Conservation (phyloP, 768 basidiomycete species). For the Suillus subluteus region DNA sequence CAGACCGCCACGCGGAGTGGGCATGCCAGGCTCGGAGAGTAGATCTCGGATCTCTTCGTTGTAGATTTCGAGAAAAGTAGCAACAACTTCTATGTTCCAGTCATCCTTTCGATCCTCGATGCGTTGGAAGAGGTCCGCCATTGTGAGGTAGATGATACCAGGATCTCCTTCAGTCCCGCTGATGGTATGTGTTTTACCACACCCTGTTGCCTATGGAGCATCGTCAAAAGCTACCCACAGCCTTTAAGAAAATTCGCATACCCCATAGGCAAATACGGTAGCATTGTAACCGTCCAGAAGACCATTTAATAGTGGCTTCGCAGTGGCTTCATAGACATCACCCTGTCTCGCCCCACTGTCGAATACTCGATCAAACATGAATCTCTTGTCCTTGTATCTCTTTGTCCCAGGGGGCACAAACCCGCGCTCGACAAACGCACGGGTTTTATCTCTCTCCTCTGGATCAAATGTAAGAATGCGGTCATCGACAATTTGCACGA, state of each 20-base stretch:
- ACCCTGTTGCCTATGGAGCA: slow-evolving; percentile 89
- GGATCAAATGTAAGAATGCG: slow-evolving; percentile 96
- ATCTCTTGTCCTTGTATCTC: slow-evolving; percentile 94
- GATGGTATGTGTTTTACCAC: slow-evolving; percentile 99
- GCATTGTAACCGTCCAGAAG: slow-evolving; percentile 95
- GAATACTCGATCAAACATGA: slow-evolving; percentile 97
- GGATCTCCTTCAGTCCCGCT: slow-evolving; percentile 88
- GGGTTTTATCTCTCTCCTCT: slow-evolving; percentile 81
- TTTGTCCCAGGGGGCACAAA: slow-evolving; percentile 87
- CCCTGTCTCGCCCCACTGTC: slow-evolving; percentile 78
- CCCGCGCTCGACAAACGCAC: slow-evolving; percentile 82
- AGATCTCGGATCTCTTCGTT: slow-evolving; percentile 99
- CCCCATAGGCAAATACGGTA: slow-evolving; percentile 98
- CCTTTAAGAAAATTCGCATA: slow-evolving; percentile 44
- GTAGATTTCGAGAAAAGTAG: slow-evolving; percentile 98
- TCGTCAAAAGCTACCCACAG: slow-evolving; percentile 15
- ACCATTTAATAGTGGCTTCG: slow-evolving; percentile 82
- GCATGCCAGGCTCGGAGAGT: slow-evolving; percentile 70
- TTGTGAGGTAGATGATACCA: slow-evolving; percentile 94
- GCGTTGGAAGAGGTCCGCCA: slow-evolving; percentile 94
- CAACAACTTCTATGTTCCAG: slow-evolving; percentile 83
- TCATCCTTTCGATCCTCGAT: slow-evolving; percentile 89
- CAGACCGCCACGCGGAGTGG: slow-evolving; percentile 77
- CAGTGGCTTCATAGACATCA: slow-evolving; percentile 86
- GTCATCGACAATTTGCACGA: slow-evolving; percentile 91